Evolutionary conservation across 2,329 filamentous ascomycete species (phyloP).

Genomic region (Calonectria naviculata): DNA sequence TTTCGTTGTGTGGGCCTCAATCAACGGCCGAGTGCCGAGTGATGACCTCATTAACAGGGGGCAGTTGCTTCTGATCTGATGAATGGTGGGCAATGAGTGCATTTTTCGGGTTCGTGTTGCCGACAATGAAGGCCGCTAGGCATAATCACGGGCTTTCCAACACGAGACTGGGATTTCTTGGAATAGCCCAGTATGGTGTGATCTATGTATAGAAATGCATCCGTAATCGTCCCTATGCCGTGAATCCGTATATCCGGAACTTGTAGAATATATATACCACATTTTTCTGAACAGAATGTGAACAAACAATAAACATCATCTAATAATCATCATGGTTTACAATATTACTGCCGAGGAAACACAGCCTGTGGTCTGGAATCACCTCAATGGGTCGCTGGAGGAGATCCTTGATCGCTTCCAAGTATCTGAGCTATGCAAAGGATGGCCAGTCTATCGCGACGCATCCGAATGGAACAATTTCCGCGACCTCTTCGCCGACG

Average conservation of each 20-base stretch:
- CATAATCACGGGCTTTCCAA: background rate
- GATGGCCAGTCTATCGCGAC: conserved; percentile 13
- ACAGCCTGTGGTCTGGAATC: conserved; percentile 6
- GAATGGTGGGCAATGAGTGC: background rate
- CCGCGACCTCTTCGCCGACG: background rate
- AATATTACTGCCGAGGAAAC: conserved; percentile 14
- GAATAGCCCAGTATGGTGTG: background rate
- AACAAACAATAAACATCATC: background rate
- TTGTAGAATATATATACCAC: background rate
- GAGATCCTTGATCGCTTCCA: conserved; percentile 1
- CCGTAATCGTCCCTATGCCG: background rate
- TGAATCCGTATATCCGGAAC: conserved; percentile 4
- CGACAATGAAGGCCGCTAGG: background rate
- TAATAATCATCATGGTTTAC: conserved; percentile 7
- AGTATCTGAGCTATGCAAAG: conserved; percentile 7
- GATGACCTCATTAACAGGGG: background rate
- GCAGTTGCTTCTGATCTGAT: background rate
- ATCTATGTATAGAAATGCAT: background rate
- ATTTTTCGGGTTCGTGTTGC: background rate
- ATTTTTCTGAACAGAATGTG: background rate
- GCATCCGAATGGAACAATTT: conserved; percentile 15
- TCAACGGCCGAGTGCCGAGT: background rate
- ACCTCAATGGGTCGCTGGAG: background rate
- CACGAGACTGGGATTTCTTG: background rate
- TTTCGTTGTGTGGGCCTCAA: background rate